These are phyloP conservation scores for Aspergillus piperis DNA, from an alignment of 2,329 filamentous ascomycete species.

Conservation along the genomic window DNA sequence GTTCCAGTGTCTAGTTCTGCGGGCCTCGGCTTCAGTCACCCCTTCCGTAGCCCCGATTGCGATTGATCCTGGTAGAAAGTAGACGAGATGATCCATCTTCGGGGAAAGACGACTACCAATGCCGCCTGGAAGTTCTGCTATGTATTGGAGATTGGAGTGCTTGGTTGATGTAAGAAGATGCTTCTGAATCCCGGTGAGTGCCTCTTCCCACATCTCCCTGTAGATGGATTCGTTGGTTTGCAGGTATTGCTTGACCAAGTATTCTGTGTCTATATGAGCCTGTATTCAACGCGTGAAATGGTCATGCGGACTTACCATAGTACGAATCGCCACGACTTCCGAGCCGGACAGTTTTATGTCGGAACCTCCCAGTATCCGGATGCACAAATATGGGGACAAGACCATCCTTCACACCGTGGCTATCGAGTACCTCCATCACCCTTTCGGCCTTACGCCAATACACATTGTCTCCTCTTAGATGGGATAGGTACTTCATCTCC, in stretches of 20 bases:
- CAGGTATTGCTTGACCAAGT: constrained; percentile 93
- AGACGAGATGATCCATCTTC: constrained; percentile 96
- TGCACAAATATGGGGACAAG: constrained; percentile 88
- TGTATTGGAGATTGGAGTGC: constrained; percentile 74
- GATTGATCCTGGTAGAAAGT: constrained; percentile 93
- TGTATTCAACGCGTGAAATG: background rate
- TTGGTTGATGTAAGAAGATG: constrained; percentile 84
- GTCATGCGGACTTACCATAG: constrained; percentile 56
- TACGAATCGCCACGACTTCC: constrained; percentile 94
- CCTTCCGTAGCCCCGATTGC: constrained; percentile 81
- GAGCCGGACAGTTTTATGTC: constrained; percentile 78
- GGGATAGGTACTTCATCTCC: constrained; percentile 92
- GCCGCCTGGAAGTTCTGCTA: constrained; percentile 78
- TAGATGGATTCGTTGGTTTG: constrained; percentile 87
- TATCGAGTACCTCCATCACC: constrained; percentile 84
- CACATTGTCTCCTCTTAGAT: constrained; percentile 81
- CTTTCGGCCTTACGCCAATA: constrained; percentile 91
- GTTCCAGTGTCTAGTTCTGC: constrained; percentile 69
- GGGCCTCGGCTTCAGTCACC: constrained; percentile 69
- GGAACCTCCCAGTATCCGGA: constrained; percentile 73
- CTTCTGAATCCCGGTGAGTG: constrained; percentile 78
- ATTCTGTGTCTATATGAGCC: constrained; percentile 56
- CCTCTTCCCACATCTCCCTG: constrained; percentile 84
- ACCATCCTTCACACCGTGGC: constrained; percentile 73
- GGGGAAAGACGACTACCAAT: constrained; percentile 66